Evolutionary conservation across 2,329 filamentous ascomycete genomes (phyloP).

Genomic region (Pyrenochaeta sp.): DNA sequence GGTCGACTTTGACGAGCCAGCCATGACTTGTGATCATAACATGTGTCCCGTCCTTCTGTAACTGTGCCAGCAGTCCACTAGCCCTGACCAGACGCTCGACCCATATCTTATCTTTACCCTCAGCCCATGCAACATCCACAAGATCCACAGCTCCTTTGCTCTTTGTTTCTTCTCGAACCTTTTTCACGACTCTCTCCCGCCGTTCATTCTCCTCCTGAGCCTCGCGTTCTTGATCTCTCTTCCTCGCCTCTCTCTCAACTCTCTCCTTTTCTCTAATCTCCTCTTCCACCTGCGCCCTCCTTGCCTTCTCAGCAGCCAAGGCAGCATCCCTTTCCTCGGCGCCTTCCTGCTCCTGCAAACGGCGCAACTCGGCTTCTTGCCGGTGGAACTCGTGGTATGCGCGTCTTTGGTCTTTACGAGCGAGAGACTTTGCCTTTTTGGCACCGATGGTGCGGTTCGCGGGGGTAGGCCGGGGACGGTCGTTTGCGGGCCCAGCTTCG

Average conservation of each 20-base stretch:
- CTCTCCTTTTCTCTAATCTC: conserved; percentile 53
- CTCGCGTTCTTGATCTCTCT: conserved; percentile 45
- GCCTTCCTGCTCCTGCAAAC: conserved; percentile 53
- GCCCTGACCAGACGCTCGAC: conserved; percentile 55
- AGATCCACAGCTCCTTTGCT: conserved; percentile 43
- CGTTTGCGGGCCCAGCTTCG: conserved; percentile 43
- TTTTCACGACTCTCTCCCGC: conserved; percentile 41
- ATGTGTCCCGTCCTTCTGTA: conserved; percentile 33
- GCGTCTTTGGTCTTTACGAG: conserved; percentile 53
- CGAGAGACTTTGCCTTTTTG: conserved; percentile 60
- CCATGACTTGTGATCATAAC: conserved; percentile 54
- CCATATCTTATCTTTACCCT: conserved; percentile 55
- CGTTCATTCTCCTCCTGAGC: conserved; percentile 43
- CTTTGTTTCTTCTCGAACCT: conserved; percentile 35
- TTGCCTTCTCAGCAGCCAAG: conserved; percentile 50
- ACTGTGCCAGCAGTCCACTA: conserved; percentile 47
- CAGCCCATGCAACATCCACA: conserved; percentile 50
- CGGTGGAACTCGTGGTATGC: conserved; percentile 61
- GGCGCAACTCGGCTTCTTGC: conserved; percentile 57
- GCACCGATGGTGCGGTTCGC: conserved; percentile 53
- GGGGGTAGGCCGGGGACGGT: conserved; percentile 33
- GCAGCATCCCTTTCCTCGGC: conserved; percentile 56
- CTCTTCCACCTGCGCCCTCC: conserved; percentile 53
- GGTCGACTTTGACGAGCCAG: conserved; percentile 54
- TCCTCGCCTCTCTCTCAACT: conserved; percentile 53